Percentiles rank a stretch among this genome's conserved stretches.
These are phyloP conservation scores for Verbena officinalis DNA, from an alignment of 257 asterid species.

Conservation along the genomic window DNA sequence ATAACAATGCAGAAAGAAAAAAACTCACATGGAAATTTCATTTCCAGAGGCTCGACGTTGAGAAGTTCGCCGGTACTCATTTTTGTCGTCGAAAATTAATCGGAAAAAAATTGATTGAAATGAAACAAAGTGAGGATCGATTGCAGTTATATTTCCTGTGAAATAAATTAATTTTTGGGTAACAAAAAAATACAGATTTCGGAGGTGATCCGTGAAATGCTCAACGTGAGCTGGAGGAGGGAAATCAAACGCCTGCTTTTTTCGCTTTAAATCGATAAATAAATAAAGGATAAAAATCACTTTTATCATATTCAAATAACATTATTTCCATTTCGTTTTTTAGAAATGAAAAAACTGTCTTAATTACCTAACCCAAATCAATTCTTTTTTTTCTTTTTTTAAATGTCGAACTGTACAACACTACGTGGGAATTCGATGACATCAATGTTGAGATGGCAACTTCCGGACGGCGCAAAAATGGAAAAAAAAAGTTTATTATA, in stretches of 20 bases:
- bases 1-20: conserved; percentile 7
- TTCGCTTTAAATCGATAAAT: conserved; percentile 16
- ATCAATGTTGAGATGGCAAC: no score
- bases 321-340: no score
- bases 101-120: conserved; percentile 23
- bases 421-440: no score
- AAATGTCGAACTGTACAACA: no score
- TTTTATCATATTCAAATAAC: no score
- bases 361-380: no score
- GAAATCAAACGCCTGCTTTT: conserved; percentile 30
- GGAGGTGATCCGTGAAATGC: conserved; percentile 47
- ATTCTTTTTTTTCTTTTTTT: no score
- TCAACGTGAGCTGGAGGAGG: conserved; percentile 33
- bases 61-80: conserved; percentile 69
- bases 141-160: conserved; percentile 16
- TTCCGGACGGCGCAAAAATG: no score
- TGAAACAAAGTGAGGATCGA: conserved; percentile 22
- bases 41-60: conserved; percentile 56
- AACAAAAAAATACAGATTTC: not conserved
- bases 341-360: no score
- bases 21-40: conserved; percentile 67
- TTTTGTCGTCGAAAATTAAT: conserved; percentile 8
- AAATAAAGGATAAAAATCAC: not conserved
- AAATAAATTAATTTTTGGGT: not conserved
- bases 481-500: no score